These are phyloP conservation scores for Serendipita vermifera DNA, from an alignment of 768 basidiomycete species.

Conservation along the genomic window DNA sequence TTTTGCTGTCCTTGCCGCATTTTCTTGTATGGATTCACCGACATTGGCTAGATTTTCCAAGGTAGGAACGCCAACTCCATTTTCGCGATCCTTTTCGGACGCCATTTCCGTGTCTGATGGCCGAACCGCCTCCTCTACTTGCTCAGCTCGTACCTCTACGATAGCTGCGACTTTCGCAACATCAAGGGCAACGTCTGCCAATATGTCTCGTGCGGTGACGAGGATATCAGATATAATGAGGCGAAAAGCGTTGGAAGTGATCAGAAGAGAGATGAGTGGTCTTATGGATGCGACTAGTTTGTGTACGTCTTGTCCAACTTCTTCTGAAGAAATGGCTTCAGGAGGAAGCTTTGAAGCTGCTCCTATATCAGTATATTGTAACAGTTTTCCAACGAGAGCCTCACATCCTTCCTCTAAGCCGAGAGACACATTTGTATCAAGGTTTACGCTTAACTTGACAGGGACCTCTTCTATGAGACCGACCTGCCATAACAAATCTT, in stretches of 20 bases:
- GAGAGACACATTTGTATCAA: conserved; percentile 11
- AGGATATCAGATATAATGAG: conserved; percentile 18
- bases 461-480: conserved; percentile 12
- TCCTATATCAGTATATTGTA: conserved; percentile 6
- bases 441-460: conserved; percentile 4
- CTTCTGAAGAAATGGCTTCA: conserved; percentile 13
- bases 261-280: conserved; percentile 13
- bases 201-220: conserved; percentile 16
- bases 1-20: neutral
- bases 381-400: neutral
- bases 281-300: conserved; percentile 13
- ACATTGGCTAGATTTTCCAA: neutral
- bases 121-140: conserved; percentile 14
- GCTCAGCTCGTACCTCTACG: conserved; percentile 15
- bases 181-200: conserved; percentile 16
- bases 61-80: conserved; percentile 6
- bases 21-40: neutral
- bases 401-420: neutral
- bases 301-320: conserved; percentile 14
- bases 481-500: conserved; percentile 18
- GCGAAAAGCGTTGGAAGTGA: conserved; percentile 20
- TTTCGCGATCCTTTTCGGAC: neutral
- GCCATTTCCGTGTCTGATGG: conserved; percentile 10
- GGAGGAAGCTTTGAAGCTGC: conserved; percentile 9
- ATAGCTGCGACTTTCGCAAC: conserved; percentile 15